These are phyloP conservation scores for Neurospora sp. DNA, from an alignment of 495 filamentous ascomycete genomes.

Conservation along the genomic window DNA sequence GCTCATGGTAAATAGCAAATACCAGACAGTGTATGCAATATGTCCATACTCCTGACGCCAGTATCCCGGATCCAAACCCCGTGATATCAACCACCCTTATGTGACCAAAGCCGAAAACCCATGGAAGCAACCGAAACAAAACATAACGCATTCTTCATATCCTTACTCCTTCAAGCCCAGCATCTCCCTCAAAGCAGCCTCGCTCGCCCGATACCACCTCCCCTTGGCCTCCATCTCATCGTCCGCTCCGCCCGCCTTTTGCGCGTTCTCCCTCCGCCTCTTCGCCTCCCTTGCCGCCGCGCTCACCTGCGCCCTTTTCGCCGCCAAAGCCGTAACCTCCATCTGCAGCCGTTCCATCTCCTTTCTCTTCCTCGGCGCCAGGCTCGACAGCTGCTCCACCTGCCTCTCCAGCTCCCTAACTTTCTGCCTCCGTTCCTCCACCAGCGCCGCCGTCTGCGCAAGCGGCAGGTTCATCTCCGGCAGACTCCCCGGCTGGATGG, in stretches of 20 bases:
- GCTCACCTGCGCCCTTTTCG: conserved; percentile 54
- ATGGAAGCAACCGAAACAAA: neutral
- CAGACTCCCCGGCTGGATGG: conserved; percentile 4
- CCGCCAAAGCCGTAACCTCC: conserved; percentile 63
- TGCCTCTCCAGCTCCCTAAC: conserved; percentile 56
- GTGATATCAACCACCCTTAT: neutral
- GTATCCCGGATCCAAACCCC: neutral
- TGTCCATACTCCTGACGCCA: neutral
- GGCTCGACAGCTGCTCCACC: conserved; percentile 51
- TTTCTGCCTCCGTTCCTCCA: conserved; percentile 52
- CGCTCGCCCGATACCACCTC: conserved; percentile 68
- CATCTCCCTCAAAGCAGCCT: conserved; percentile 56
- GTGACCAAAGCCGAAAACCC: neutral
- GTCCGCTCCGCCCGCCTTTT: conserved; percentile 44
- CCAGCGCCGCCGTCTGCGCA: conserved; percentile 45
- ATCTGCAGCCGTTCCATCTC: conserved; percentile 62
- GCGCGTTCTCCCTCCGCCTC: conserved; percentile 56
- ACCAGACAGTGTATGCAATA: neutral
- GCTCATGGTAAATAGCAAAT: neutral
- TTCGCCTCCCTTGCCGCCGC: conserved; percentile 69
- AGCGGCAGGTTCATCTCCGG: conserved; percentile 44
- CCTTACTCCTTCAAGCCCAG: conserved; percentile 27
- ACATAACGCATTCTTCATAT: neutral
- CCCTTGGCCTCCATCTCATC: conserved; percentile 78
- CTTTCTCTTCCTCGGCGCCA: conserved; percentile 59